Evolutionary conservation across 176 grass and related monocot species (phyloP).

Genomic region (Lolium perenne): DNA sequence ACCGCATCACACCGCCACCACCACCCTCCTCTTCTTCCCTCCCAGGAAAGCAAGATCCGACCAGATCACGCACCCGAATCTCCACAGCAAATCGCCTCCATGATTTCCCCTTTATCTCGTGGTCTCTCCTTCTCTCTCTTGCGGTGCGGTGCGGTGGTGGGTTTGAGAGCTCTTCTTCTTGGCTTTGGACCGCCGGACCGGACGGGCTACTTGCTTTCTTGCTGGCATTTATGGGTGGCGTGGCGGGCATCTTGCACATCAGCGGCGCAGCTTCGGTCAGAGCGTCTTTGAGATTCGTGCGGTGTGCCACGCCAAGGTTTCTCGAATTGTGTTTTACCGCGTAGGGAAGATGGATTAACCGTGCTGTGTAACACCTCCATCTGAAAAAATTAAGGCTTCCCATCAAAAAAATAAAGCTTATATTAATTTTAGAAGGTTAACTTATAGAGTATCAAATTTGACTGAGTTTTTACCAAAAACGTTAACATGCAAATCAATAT

Average conservation of each 20-base stretch:
- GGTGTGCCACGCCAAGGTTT: neutral
- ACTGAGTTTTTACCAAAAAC: too few species aligned
- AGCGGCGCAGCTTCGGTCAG: neutral
- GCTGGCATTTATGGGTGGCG: neutral
- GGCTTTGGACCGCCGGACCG: conserved; percentile 33
- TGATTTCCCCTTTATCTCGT: conserved; percentile 55
- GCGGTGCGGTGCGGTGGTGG: neutral
- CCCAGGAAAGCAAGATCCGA: conserved; percentile 76
- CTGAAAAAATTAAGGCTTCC: too few species aligned
- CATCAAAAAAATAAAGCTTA: too few species aligned
- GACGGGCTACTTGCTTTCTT: neutral
- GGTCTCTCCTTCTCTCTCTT: conserved; percentile 4
- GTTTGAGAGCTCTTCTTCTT: neutral
- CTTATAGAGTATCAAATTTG: too few species aligned
- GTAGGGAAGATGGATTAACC: neutral
- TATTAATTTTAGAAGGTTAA: too few species aligned
- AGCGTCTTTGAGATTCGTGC: conserved; percentile 15
- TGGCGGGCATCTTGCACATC: conserved; percentile 1
- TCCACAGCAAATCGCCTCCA: conserved; percentile 76
- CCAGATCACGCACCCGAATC: conserved; percentile 74
- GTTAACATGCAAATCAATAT: too few species aligned
- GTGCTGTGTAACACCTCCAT: neutral
- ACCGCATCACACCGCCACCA: conserved; percentile 30
- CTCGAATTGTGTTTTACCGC: neutral
- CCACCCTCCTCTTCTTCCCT: neutral